phyloP scores from a whole-genome alignment of 331 rosid genomes.

The Telfairia occidentalis region DNA sequence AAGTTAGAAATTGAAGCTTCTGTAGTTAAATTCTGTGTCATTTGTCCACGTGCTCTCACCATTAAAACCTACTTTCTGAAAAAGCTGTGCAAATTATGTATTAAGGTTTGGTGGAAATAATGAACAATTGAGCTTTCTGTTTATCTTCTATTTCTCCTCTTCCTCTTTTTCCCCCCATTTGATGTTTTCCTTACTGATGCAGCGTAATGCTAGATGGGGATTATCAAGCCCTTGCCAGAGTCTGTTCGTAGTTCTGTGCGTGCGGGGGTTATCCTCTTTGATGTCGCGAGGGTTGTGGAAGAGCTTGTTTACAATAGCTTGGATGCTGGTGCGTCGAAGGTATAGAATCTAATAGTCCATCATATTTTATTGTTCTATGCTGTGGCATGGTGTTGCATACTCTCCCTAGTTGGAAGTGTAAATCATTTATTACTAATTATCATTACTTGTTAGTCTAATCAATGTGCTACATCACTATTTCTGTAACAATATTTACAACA shows the following conservation, averaged over 20 bases:
- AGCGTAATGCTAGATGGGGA: slow-evolving; percentile 34
- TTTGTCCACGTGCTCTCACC: background rate
- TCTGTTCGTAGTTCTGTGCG: slow-evolving; percentile 55
- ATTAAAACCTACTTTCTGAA: background rate
- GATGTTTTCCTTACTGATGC: background rate
- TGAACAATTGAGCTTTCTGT: background rate
- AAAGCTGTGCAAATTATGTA: background rate
- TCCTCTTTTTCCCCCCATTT: background rate
- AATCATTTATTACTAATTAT: background rate
- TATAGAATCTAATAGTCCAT: background rate
- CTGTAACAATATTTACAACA: background rate
- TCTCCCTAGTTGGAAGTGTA: background rate
- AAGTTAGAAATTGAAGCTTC: background rate
- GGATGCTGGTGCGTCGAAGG: slow-evolving; percentile 67
- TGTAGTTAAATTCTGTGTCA: background rate
- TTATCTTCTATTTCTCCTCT: slow-evolving; percentile 7
- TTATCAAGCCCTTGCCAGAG: slow-evolving; percentile 43
- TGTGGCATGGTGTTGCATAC: background rate
- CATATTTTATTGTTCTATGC: background rate
- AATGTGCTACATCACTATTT: background rate
- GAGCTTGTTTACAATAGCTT: slow-evolving; percentile 74
- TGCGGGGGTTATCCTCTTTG: slow-evolving; percentile 54
- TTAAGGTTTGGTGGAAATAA: background rate
- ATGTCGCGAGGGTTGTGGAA: slow-evolving; percentile 63
- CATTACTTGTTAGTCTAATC: background rate